Evolutionary conservation across 495 filamentous ascomycete species (phyloP), one percentile per base, ranked within the genome.

Genomic region (Daldinia caldariorum): DNA sequence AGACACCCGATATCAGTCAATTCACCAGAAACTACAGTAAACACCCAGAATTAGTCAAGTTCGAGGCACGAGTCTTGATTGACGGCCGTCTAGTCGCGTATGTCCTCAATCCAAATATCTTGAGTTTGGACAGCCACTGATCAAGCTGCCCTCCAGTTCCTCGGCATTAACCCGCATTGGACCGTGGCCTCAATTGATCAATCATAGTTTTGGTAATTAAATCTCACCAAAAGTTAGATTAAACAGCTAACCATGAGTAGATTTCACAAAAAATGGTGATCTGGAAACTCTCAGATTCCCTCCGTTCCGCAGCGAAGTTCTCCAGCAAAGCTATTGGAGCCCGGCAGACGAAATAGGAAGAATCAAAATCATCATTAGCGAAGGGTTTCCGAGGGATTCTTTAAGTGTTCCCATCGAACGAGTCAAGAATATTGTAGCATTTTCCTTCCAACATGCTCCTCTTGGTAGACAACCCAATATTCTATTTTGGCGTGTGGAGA

Each of bases 401-500:
- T 53, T 79, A 8, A 74, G 79, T 8, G 76, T 79, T 8, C 87
- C 87, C 0, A 90, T 93, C 63, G 89, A 93, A 70, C 81, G 89
- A 45, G 83, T 91, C 69, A 91, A 89, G 71, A 91, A 94, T 76
- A 75, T 93, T 22, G 87, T 94, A 51, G 85, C 85, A 5, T 94
- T 97, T 76, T 89, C 92, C 6, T 97, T 96, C 70, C 92, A 95
- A 74, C 92, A 94, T 84, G 92, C 91, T 51, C 93, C 93, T 6
- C 78, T 92, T 29, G 84, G 93, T 94, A 80, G 16, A 76, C 83
- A 77, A 14, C 43, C 37, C 14, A 49, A 29, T 51, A 14, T 14
- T 26, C 38, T 32, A n/a, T 35, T 22, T 26, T 62, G n/a, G 56
- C 58, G 18, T 31, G n/a, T 13, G 34, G 66, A 73, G n/a, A 79